Evolutionary conservation across 805 yeast genomes (phyloP).

Genomic region (Sungouiella thailandica): DNA sequence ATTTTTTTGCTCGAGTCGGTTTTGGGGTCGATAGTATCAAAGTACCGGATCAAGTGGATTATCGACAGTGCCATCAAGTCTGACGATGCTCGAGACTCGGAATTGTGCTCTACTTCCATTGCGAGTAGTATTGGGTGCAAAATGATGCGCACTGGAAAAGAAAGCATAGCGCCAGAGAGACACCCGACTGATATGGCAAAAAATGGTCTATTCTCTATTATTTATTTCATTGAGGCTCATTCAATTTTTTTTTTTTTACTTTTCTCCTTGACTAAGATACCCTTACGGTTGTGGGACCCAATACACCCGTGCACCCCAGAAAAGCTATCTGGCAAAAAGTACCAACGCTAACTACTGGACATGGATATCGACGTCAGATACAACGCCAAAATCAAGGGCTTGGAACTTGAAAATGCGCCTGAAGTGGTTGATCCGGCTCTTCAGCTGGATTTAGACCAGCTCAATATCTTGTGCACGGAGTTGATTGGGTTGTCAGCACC

Average conservation of each 20-base stretch:
- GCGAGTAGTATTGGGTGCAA: too few species aligned
- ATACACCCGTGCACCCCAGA: conserved; percentile 7
- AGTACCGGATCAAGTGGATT: neutral
- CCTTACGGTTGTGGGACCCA: too few species aligned
- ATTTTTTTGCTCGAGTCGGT: neutral
- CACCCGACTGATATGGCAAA: too few species aligned
- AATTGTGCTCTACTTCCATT: neutral
- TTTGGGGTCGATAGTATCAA: neutral
- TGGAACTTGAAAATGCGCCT: conserved; percentile 6
- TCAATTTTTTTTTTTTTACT: too few species aligned
- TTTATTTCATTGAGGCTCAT: too few species aligned
- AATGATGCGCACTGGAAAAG: neutral
- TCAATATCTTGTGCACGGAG: conserved; percentile 33
- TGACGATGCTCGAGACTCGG: neutral
- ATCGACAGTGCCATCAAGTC: neutral
- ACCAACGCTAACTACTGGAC: conserved; percentile 1
- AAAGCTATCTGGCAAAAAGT: neutral
- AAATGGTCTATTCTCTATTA: too few species aligned
- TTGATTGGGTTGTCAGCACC: conserved; percentile 39
- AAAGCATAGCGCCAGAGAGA: too few species aligned
- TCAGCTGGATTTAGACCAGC: conserved; percentile 39
- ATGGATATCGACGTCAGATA: conserved; percentile 17
- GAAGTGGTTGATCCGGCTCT: conserved; percentile 21
- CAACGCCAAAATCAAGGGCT: conserved; percentile 15
- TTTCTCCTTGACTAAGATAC: too few species aligned